Evolutionary conservation across 495 filamentous ascomycete genomes (phyloP), one percentile per base, ranked within the genome.

Genomic region (Penicillium cosmopolitanum): DNA sequence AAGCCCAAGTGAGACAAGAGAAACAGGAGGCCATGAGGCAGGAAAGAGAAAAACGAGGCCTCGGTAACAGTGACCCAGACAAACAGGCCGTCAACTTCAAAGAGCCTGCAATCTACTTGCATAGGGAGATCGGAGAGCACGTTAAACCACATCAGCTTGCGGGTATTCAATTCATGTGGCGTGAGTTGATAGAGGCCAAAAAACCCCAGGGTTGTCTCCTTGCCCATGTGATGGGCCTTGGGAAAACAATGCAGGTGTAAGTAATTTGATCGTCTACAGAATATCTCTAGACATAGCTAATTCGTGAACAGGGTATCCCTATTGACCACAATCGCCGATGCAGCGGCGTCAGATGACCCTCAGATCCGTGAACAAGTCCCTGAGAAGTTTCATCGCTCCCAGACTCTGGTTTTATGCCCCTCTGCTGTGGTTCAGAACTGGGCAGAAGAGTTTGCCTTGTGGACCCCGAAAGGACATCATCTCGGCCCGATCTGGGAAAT

Each of bases 181-280:
- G 90, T 58, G 88, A 96, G 57, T 69, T 96, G 23, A 86, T 92
- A 7, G 80, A 80, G 15, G 78, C 80, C 33, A 65, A 80, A 10
- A 73, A 76, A 21, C 76, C 76, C 23, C 85, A 89, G 68, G 93
- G 93, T 6, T 96, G 91, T 64, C 77, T 97, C 3, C 82, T 98
- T 31, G 91, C 93, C 2, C 93, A 97, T 68, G 91, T 91, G 1
- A 96, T 96, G 94, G 93, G 93, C 2, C 73, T 98, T 15, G 93
- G 93, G 13, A 98, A 98, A 73, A 96, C 94, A 0, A 90, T 96
- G 85, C 94, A 97, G 67, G 80, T 88, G 78, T 84, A 72, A 75
- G 83, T 85, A 12, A 18, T 25, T 28, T 7, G 18, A 12, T 33
- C 1, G 10, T 19, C 12, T 3, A 36, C 7, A 7, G 13, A 11